A percentile compares a stretch with the other conserved stretches of the same genome.
These are phyloP conservation scores for Arthrobotrys sinensis DNA, from an alignment of 2,329 filamentous ascomycete species.

Conservation along the genomic window DNA sequence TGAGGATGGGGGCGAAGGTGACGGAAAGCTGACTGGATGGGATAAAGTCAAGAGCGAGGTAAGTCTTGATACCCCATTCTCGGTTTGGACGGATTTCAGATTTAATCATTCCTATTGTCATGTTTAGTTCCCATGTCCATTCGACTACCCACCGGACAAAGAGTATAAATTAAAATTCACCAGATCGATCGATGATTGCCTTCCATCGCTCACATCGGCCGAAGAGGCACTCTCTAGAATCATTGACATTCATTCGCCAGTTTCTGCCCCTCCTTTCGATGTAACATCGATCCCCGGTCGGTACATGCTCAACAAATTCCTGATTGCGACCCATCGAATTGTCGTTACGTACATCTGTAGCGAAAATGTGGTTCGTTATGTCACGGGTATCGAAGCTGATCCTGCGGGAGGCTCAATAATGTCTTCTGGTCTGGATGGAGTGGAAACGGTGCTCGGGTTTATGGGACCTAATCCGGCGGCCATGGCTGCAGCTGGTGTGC, in stretches of 20 bases:
- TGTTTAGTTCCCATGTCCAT: conserved; percentile 38
- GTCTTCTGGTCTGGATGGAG: conserved; percentile 30
- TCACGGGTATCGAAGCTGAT: conserved; percentile 22
- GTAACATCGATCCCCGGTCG: conserved; percentile 28
- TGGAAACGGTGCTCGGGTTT: conserved; percentile 38
- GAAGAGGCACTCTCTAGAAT: conserved; percentile 22
- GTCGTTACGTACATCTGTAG: conserved; percentile 49
- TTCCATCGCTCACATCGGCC: conserved; percentile 34
- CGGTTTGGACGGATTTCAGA: not conserved
- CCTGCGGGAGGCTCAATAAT: conserved; percentile 17
- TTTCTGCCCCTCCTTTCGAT: not conserved
- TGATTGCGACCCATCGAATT: conserved; percentile 40
- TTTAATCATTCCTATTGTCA: not conserved
- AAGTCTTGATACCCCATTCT: not conserved
- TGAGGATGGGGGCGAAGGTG: not conserved
- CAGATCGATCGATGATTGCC: conserved; percentile 35
- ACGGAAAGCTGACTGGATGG: conserved; percentile 28
- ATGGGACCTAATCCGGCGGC: conserved; percentile 54
- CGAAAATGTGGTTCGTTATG: conserved; percentile 50
- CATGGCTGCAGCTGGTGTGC: conserved; percentile 36
- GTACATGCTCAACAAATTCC: conserved; percentile 36
- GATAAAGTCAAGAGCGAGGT: conserved; percentile 52
- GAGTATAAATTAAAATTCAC: conserved; percentile 49
- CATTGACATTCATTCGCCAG: conserved; percentile 22
- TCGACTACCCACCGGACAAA: conserved; percentile 41